phyloP scores from a whole-genome alignment of 2,329 filamentous ascomycete species.

The Microsporum audouinii region DNA sequence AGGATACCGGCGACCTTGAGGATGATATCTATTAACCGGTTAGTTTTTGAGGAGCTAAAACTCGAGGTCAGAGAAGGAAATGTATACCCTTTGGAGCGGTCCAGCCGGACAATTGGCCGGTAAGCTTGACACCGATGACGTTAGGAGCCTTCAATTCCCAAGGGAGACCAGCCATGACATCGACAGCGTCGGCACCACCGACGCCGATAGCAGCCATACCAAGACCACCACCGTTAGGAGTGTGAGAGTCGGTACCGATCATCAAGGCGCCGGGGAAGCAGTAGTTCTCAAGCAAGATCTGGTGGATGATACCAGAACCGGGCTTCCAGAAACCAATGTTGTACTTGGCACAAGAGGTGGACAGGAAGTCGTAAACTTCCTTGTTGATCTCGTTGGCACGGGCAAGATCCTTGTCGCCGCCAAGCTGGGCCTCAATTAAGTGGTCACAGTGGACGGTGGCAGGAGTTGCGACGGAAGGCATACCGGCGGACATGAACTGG shows the following conservation, averaged over 20 bases:
- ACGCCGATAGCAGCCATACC: constrained; percentile 93
- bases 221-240: constrained; percentile 91
- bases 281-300: constrained; percentile 97
- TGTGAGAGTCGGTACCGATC: constrained; percentile 97
- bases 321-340: constrained; percentile 99
- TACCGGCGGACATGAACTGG: constrained; percentile 98
- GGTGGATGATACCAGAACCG: constrained; percentile 97
- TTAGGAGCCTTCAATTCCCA: constrained; percentile 99
- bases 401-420: constrained; percentile 84
- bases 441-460: constrained; percentile 97
- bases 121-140: constrained; percentile 91
- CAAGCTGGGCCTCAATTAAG: constrained; percentile 94
- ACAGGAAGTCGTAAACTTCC: constrained; percentile 97
- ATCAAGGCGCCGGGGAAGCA: constrained; percentile 96
- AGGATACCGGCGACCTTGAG: constrained; percentile 93
- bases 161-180: constrained; percentile 93
- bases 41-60: background rate
- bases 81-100: constrained; percentile 71
- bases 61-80: background rate
- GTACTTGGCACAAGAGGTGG: constrained; percentile 92
- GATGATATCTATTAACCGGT: constrained; percentile 61
- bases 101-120: constrained; percentile 82
- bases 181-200: constrained; percentile 94
- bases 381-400: constrained; percentile 91
- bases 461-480: constrained; percentile 89